Percentiles rank a stretch among this genome's conserved stretches.
phyloP scores from a whole-genome alignment of 2,329 filamentous ascomycete species.

The Sordariomycetes sp. region DNA sequence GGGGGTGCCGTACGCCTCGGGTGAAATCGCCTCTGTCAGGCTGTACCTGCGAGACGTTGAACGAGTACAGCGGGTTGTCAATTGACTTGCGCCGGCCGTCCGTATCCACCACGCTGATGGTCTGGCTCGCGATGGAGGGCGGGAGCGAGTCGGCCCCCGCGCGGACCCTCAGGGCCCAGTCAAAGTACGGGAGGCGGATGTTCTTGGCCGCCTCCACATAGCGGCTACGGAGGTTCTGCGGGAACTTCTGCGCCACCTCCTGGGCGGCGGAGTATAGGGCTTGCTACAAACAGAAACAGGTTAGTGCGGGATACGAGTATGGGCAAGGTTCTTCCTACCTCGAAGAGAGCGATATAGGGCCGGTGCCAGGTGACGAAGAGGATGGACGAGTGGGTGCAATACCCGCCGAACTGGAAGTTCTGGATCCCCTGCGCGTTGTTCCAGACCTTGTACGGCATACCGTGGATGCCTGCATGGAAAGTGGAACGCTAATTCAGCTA shows the following conservation, averaged over 20 bases:
- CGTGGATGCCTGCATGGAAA: conserved; percentile 57
- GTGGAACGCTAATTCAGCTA: neutral
- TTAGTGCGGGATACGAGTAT: neutral
- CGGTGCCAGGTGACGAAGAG: conserved; percentile 58
- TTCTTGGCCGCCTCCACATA: conserved; percentile 15
- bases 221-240: conserved; percentile 9
- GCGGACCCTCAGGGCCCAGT: conserved; percentile 17
- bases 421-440: conserved; percentile 26
- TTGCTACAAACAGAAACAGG: conserved; percentile 9
- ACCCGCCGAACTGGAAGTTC: conserved; percentile 26
- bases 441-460: conserved; percentile 53
- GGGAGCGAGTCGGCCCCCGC: conserved; percentile 9
- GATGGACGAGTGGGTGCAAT: conserved; percentile 51
- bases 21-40: conserved; percentile 1
- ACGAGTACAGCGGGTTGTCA: conserved; percentile 17
- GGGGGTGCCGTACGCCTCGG: neutral
- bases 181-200: conserved; percentile 22
- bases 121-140: conserved; percentile 8
- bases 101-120: conserved; percentile 12
- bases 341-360: conserved; percentile 50
- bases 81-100: conserved; percentile 12
- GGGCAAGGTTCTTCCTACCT: conserved; percentile 25
- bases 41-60: conserved; percentile 6
- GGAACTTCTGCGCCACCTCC: conserved; percentile 12
- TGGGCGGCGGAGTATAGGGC: conserved; percentile 13